Base-by-base conservation (phyloP, 805 yeast species). In the Naumovozyma baii region DNA sequence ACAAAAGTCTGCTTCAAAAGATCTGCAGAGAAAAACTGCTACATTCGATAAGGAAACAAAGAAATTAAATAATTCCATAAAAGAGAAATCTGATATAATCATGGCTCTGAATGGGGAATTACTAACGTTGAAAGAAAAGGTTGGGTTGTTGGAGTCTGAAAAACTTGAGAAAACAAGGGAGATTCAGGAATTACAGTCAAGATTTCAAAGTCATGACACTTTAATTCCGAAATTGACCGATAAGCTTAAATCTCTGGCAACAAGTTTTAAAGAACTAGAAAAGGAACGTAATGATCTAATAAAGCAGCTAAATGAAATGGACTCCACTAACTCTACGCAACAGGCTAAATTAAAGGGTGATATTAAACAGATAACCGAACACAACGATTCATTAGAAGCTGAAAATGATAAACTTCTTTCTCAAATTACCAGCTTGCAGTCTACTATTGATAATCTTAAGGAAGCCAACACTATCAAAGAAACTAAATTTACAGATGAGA, bases 171-270 rank as follows among this genome's bases (percentile, higher is more conserved):
- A 61, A 2, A 48, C 53, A 22, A 54, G 46, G 12, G 54, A 58
- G n/a, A 31, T 59, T 0, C 28, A 39, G 8, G 56, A 61, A 38
- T 39, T 58, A 39, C 51, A 53, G 40, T 33, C 50, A 1, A 46
- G 51, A 20, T 53, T 53, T 13, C 57, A 55, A 2, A 54, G 59
- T 26, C 62, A 62, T 31, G 62, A 63, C 22, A 33, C 47, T 1
- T 46, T 69, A 22, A 63, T 69, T 18, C 61, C 66, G 3, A 70
- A 67, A 41, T 44, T 73, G 34, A 67, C 73, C 0, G 70, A 63
- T 14, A 73, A 72, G 49, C 49, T 74, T 31, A 67, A 68, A 47
- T 55, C 63, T 1, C 52, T 75, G 14, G 73, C 74, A 1, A 43
- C 50, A 5, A 50, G 51, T 5, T 60, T 50, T 34, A 56, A 57